These are phyloP conservation scores for Coemansia sp. DNA, from an alignment of 192 early-diverging fungal species.

Conservation along the genomic window DNA sequence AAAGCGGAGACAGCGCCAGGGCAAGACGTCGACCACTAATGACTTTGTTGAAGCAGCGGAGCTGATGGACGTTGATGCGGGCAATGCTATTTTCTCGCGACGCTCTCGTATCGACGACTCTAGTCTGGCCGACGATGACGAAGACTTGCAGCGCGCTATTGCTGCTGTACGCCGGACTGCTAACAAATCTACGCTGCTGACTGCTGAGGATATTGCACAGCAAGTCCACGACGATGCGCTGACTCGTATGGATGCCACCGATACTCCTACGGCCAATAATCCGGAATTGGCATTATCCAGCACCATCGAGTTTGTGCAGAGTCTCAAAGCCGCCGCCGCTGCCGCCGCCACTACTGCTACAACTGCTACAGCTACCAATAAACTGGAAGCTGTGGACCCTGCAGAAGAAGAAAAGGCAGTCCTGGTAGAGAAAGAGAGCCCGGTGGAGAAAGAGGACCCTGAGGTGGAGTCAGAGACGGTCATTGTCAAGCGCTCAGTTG, in stretches of 20 bases:
- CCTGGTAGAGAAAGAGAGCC: neutral
- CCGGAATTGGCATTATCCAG: constrained; percentile 73
- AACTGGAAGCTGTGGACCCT: neutral
- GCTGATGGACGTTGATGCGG: neutral
- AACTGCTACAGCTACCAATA: neutral
- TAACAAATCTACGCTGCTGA: constrained; percentile 27
- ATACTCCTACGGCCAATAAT: neutral
- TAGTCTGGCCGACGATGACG: constrained; percentile 92
- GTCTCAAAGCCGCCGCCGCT: constrained; percentile 43
- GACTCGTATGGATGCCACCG: constrained; percentile 49
- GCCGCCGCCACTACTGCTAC: neutral
- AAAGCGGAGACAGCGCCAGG: constrained; percentile 43
- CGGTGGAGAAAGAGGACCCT: neutral
- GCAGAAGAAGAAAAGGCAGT: neutral
- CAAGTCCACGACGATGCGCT: constrained; percentile 19
- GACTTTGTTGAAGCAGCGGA: constrained; percentile 12
- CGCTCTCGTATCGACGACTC: constrained; percentile 36
- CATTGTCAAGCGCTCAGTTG: constrained; percentile 8
- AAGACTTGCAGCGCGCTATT: constrained; percentile 88
- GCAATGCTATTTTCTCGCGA: constrained; percentile 16
- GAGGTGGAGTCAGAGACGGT: constrained; percentile 6
- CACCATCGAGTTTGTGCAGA: constrained; percentile 86
- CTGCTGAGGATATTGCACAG: constrained; percentile 18
- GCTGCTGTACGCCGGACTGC: constrained; percentile 67
- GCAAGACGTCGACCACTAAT: constrained; percentile 10